Base-by-base conservation (phyloP, 2,329 filamentous ascomycete species). In the Leptodontidium sp. region DNA sequence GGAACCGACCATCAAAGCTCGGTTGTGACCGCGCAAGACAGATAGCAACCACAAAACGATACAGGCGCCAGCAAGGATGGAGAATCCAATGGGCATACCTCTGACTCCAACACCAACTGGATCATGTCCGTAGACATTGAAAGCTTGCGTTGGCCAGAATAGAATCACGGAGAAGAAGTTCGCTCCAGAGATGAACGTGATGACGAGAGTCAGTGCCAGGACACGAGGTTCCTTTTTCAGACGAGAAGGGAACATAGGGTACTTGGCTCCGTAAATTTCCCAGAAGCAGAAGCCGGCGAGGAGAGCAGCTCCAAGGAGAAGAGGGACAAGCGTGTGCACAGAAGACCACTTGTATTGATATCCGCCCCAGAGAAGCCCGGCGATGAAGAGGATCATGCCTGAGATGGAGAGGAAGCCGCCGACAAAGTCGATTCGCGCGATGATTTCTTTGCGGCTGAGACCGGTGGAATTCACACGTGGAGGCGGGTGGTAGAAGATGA, bases 61-160 rank as follows among this genome's bases (percentile, higher is more conserved):
- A 66, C 85, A 84, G 29, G 89, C 88, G 8, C 90, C 90, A 43
- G 79, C 79, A 38, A 91, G 82, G 74, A 91, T 90, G 29, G 85
- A 84, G 69, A 91, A 88, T 1, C 87, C 89, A 70, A 91, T 84
- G 1, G 90, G 89, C 9, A 92, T 78, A 47, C 87, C 87, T 67
- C 90, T 85, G 67, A 92, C 79, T 24, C 90, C 90, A 63, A 91
- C 85, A 29, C 82, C 83, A n/a, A 90, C 77, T 0, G 89, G 88
- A 70, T 91, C 87, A 71, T 91, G 87, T 9, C 87, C 87, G 75
- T 90, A 90, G 17, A 90, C 84, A 72, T 90, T 90, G 79, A 87
- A 89, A 1, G 86, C 84, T 77, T 90, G 85, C 0, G 87, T 88
- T 0, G 75, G 74, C 88, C 88, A 91, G 76, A 90, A 88, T 75